Percentiles rank a stretch among this genome's conserved stretches.
Conservation (phyloP, 2,329 filamentous ascomycete genomes). For the Tothia fuscella region DNA sequence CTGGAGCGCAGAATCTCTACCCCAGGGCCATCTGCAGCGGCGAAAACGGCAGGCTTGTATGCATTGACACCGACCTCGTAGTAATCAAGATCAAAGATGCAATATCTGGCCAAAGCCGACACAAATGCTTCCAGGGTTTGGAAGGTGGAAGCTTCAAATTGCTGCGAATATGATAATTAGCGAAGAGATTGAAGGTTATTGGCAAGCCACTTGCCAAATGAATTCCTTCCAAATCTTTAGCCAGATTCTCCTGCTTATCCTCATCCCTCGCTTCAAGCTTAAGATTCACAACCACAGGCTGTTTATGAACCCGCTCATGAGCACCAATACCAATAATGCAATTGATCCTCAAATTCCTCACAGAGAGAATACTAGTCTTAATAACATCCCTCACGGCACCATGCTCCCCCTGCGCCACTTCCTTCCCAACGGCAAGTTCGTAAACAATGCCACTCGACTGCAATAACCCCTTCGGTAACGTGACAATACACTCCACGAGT, state of each 20-base stretch:
- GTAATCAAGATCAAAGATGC: background rate
- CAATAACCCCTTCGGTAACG: constrained; percentile 1
- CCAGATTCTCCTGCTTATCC: background rate
- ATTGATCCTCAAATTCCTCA: background rate
- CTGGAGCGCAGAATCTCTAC: constrained; percentile 2
- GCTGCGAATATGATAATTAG: background rate
- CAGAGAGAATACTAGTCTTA: background rate
- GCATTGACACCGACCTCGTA: constrained; percentile 2
- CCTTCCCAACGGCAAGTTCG: background rate
- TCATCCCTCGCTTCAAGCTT: background rate
- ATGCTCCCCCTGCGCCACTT: background rate
- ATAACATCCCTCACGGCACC: background rate
- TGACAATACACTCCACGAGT: background rate
- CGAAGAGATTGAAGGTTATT: background rate
- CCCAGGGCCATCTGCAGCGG: constrained; percentile 2
- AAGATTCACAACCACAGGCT: constrained; percentile 6
- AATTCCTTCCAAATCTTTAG: constrained; percentile 1
- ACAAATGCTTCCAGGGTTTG: constrained; percentile 5
- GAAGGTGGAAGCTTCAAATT: constrained; percentile 3
- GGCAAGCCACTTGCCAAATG: background rate
- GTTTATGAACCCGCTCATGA: constrained; percentile 7
- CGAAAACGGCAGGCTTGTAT: constrained; percentile 8
- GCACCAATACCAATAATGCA: constrained; percentile 7
- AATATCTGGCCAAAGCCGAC: background rate
- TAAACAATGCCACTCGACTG: constrained; percentile 5